phyloP scores from a whole-genome alignment of 2,329 filamentous ascomycete genomes.

The Atkinsonella texensis region DNA sequence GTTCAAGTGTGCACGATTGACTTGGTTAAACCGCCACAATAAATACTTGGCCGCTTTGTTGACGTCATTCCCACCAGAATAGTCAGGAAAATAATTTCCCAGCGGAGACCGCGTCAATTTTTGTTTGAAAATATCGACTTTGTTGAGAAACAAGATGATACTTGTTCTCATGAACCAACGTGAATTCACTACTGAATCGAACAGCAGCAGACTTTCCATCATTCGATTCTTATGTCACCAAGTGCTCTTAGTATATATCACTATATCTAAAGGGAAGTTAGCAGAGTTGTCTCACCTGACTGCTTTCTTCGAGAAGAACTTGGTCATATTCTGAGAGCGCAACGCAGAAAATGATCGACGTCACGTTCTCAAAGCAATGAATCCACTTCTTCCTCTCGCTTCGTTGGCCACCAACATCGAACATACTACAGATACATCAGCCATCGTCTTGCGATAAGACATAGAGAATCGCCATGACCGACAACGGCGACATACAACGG shows the following conservation, averaged over 20 bases:
- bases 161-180: constrained; percentile 98
- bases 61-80: constrained; percentile 93
- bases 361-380: constrained; percentile 99
- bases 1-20: constrained; percentile 91
- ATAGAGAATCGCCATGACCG: too few species aligned
- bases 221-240: constrained; percentile 69
- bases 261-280: too few species aligned
- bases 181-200: constrained; percentile 97
- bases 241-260: background rate
- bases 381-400: constrained; percentile 99
- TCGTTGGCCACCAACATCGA: constrained; percentile 92
- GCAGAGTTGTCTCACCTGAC: constrained; percentile 55
- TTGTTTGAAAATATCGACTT: constrained; percentile 95
- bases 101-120: constrained; percentile 84
- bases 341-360: constrained; percentile 98
- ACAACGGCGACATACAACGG: background rate
- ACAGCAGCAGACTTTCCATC: constrained; percentile 95
- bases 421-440: constrained; percentile 59
- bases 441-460: background rate
- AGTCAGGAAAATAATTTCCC: constrained; percentile 94
- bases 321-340: constrained; percentile 98
- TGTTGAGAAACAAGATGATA: constrained; percentile 97
- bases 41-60: constrained; percentile 97
- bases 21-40: constrained; percentile 96
- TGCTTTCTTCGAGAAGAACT: constrained; percentile 90